Base-by-base conservation (phyloP, 2,329 filamentous ascomycete genomes). In the Neocucurbitaria cava region DNA sequence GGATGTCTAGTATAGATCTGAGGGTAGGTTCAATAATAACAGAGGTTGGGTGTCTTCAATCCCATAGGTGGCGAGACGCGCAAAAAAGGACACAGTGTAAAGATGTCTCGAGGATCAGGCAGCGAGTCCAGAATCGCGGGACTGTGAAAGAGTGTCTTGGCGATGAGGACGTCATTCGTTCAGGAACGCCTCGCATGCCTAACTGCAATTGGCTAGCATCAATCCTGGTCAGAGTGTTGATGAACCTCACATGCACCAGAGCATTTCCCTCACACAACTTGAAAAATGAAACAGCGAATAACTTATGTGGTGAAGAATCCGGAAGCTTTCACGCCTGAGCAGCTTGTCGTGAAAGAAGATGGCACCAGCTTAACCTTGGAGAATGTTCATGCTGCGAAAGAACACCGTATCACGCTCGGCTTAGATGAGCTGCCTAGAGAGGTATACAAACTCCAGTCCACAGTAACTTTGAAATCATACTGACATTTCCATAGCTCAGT, bases 401-500 rank as follows among this genome's bases (percentile, higher is more conserved):
- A 98, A 76, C 90, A 95, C 71, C 86, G 89, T 55, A 76, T 94
- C 62, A 96, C 91, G 0, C 77, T 95, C 58, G 82, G 84, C 33
- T 77, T 92, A 18, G 81, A 87, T 44, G 91, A 96, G 78, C 82
- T 97, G 36, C 89, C 92, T 4, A 69, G 77, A 15, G 87, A 91
- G 74, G 84, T 87, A 76, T 50, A 0, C n/a, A 23, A 13, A 15
- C 8, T 38, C 21, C n/a, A 40, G 4, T 43, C 1, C 21, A 13
- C 23, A 1, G 0, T 15, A 30, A 39, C 3, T 13, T n/a, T n/a
- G 2, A 3, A 18, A 8, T 26, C n/a, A 43, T 41, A 8, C 43
- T 64, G 10, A 54, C 13, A 13, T 5, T 8, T 36, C 42, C 6
- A n/a, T 66, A 87, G 85, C 74, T 95, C 15, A 83, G 82, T 54